Conservation (phyloP, 2,329 filamentous ascomycete species). For the Ceratocystis diversiconidia region DNA sequence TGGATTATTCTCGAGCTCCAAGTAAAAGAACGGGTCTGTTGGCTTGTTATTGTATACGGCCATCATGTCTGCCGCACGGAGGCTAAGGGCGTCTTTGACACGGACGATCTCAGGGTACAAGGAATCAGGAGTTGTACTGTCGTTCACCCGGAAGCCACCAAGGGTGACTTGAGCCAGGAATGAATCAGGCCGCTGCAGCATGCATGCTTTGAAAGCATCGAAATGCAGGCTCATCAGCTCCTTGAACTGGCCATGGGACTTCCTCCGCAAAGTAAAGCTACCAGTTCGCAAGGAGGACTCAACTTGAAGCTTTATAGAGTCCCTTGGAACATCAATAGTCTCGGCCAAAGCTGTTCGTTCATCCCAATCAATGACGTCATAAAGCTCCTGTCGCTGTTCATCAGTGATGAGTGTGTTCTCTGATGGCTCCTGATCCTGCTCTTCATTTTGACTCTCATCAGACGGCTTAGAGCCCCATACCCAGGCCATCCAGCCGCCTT, state of each 20-base stretch:
- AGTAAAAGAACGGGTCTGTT: slow-evolving; percentile 72
- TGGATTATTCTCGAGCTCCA: slow-evolving; percentile 89
- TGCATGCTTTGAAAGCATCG: slow-evolving; percentile 83
- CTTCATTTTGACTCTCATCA: slow-evolving; percentile 26
- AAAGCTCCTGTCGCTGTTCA: slow-evolving; percentile 88
- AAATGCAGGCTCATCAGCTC: slow-evolving; percentile 88
- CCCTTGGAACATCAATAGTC: slow-evolving; percentile 74
- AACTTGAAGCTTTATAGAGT: slow-evolving; percentile 83
- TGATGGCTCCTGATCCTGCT: slow-evolving; percentile 38
- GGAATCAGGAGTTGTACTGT: slow-evolving; percentile 84
- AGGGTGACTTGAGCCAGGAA: slow-evolving; percentile 78
- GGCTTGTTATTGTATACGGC: background rate
- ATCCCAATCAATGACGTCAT: slow-evolving; percentile 95
- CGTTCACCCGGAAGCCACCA: slow-evolving; percentile 83
- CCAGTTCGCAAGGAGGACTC: slow-evolving; percentile 89
- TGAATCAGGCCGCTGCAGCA: slow-evolving; percentile 80
- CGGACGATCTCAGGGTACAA: slow-evolving; percentile 89
- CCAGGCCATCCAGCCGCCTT: slow-evolving; percentile 85
- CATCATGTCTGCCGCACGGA: background rate
- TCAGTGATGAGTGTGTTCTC: slow-evolving; percentile 74
- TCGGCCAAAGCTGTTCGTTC: slow-evolving; percentile 85
- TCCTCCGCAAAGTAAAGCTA: slow-evolving; percentile 84
- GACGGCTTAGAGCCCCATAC: slow-evolving; percentile 67
- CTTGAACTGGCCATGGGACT: slow-evolving; percentile 48
- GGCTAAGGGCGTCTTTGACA: slow-evolving; percentile 66